Evolutionary conservation across 176 grass and related monocot species (phyloP), one percentile per base, ranked within the genome.

Genomic region (Carex myosuroides): DNA sequence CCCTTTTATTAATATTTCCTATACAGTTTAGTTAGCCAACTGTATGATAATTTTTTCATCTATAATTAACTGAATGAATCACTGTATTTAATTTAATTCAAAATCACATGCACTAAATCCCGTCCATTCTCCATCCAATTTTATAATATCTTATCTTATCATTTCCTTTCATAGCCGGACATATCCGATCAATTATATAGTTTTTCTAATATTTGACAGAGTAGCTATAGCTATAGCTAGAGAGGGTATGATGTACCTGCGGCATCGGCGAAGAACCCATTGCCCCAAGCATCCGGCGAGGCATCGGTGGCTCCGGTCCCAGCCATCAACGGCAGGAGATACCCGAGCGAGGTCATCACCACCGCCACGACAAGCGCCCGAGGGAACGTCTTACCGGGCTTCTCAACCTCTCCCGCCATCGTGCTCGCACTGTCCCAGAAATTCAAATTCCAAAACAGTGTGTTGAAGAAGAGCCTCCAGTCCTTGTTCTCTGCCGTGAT

Each of bases 371-470:
- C 87, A 42, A 97, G 91, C 50, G 94, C 94, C 63, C 70, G 84
- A 8, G 89, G 94, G 13, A 93, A 89, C 21, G 94, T 97, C 87
- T 79, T 79, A 30, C 72, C 91, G 0, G 94, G 94, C 10, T 84
- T 80, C 9, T 93, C 91, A 0, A 97, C 94, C 87, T 97, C 94
- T 17, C 94, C 94, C 0, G 94, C 94, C 91, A 97, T 93, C 26
- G 94, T 93, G 78, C 89, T 91, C 50, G 84, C 94, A 60, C 84
- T 97, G 81, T 97, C 94, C 94, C 94, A 97, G 81, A 90, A 97
- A 69, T 97, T 97, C 67, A 97, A 85, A 55, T 97, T 97, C 94
- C 94, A 97, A 64, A 97, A 97, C 5, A 97, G 65, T 4, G 94
- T 97, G 89, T 97, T 97, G 81, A 97, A 91, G 84, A 93, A 97